These are phyloP conservation scores for Eucalyptus tenuipes DNA, from an alignment of 345 rosid species.

Conservation along the genomic window DNA sequence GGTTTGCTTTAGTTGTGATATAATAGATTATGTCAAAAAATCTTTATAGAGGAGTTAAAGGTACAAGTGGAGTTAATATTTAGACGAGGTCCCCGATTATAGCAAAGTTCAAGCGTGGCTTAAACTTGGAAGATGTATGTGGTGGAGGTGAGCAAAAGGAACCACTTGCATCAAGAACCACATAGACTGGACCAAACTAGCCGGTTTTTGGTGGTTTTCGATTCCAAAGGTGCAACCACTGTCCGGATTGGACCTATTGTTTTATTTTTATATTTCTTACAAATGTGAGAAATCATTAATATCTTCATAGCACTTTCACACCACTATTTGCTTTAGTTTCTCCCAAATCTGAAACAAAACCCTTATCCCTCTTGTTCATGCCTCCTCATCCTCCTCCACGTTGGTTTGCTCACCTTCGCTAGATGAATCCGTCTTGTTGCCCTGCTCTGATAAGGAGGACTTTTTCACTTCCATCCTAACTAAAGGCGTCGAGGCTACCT, in stretches of 20 bases:
- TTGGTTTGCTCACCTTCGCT: neutral
- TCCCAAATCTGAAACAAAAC: neutral
- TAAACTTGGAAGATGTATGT: neutral
- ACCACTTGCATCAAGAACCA: neutral
- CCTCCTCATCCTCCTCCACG: neutral
- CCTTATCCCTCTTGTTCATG: neutral
- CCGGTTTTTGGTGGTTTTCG: accelerated
- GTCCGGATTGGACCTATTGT: neutral
- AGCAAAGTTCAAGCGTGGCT: too few species aligned
- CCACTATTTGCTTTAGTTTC: neutral
- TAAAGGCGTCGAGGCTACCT: neutral
- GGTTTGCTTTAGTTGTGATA: neutral
- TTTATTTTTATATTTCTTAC: neutral
- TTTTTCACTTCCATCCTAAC: neutral
- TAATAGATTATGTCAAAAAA: neutral
- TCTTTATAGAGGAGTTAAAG: accelerated
- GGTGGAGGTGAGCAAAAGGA: neutral
- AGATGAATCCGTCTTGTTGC: neutral
- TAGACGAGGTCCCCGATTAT: neutral
- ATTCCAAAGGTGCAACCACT: neutral
- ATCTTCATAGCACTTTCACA: neutral
- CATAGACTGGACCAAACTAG: neutral
- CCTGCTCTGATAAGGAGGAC: neutral
- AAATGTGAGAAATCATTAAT: neutral
- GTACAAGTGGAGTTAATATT: too few species aligned